Evolutionary conservation across 2,329 filamentous ascomycete genomes (phyloP), one percentile per base, ranked within the genome.

Genomic region (Penicillium sp.): DNA sequence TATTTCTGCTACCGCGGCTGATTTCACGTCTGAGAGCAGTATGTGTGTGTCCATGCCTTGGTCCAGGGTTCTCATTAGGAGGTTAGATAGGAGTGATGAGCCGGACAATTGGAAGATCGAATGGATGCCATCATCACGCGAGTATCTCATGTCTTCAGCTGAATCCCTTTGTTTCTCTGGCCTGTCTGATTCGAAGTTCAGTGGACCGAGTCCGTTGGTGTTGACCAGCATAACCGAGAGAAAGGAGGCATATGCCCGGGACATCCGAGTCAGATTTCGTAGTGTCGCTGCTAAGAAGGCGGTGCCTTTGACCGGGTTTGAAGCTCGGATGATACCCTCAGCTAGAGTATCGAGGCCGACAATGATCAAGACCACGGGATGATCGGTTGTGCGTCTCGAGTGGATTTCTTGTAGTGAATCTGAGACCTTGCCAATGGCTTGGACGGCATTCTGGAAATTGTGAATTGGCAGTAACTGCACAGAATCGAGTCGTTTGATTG

Each of bases 1-100:
- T 5, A 71, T 61, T 51, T 72, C 69, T 1, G 69, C 56, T 13
- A 70, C 56, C 27, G 51, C 47, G 6, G 51, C 49, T 9, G 40
- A 44, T 38, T 58, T 56, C 14, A 59, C 52, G 34, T 51, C 54
- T 14, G 69, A 69, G 20, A 69, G 40, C 13, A 72, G 50, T 1
- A 72, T 42, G 58, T 72, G 69, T 1, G 56, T 59, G 58, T 72
- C 69, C 32, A 69, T 63, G 0, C 68, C 67, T 42, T 69, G 65
- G 42, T 71, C 68, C 13, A 72, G 28, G 1, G 64, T 64, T 37
- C 60, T 62, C 54, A 65, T 62, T 16, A 70, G 49, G 6, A 69
- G 49, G 28, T 57, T 68, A 6, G 61, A 57, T 23, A 66, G 50
- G 43, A 65, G 26, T 6, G 52, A 26, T 14, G 44, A 36, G 20